phyloP scores from a whole-genome alignment of 2,329 filamentous ascomycete genomes.

The Ascochyta viciae-villosae region DNA sequence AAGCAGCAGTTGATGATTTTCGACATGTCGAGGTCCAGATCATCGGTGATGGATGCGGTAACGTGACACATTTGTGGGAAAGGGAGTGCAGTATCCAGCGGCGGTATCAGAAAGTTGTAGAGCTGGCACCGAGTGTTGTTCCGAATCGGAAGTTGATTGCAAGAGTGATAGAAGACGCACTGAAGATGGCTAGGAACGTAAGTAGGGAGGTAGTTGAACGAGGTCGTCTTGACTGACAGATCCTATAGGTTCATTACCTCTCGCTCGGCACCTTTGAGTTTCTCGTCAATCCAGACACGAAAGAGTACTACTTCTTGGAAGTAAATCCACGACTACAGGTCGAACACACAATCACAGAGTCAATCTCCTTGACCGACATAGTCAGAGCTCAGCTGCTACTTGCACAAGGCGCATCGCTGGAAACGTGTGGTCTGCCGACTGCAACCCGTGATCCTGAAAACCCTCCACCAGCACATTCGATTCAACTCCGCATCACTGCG shows the following conservation, averaged over 20 bases:
- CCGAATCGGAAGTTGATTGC: slow-evolving; percentile 55
- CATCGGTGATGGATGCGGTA: slow-evolving; percentile 62
- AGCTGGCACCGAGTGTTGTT: slow-evolving; percentile 63
- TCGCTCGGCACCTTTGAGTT: slow-evolving; percentile 72
- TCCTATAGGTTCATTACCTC: slow-evolving; percentile 58
- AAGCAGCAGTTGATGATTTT: slow-evolving; percentile 68
- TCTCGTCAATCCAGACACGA: slow-evolving; percentile 58
- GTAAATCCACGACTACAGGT: slow-evolving; percentile 68
- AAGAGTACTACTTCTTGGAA: slow-evolving; percentile 66
- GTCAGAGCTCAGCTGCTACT: slow-evolving; percentile 63
- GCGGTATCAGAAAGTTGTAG: slow-evolving; percentile 68
- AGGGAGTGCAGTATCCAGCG: slow-evolving; percentile 67
- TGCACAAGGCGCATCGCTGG: slow-evolving; percentile 58
- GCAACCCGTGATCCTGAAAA: slow-evolving; percentile 35
- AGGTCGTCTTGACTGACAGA: neutral
- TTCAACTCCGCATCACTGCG: slow-evolving; percentile 65
- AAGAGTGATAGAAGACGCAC: slow-evolving; percentile 60
- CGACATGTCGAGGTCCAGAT: slow-evolving; percentile 69
- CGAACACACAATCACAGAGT: slow-evolving; percentile 68
- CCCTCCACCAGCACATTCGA: slow-evolving; percentile 55
- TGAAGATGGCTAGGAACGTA: slow-evolving; percentile 60
- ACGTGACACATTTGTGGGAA: slow-evolving; percentile 65
- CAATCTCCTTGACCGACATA: slow-evolving; percentile 61
- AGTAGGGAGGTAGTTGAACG: slow-evolving; percentile 3
- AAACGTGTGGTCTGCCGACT: slow-evolving; percentile 44